Evolutionary conservation across 2,329 filamentous ascomycete genomes (phyloP), one percentile per base, ranked within the genome.

Genomic region (Aspergillus hortae): DNA sequence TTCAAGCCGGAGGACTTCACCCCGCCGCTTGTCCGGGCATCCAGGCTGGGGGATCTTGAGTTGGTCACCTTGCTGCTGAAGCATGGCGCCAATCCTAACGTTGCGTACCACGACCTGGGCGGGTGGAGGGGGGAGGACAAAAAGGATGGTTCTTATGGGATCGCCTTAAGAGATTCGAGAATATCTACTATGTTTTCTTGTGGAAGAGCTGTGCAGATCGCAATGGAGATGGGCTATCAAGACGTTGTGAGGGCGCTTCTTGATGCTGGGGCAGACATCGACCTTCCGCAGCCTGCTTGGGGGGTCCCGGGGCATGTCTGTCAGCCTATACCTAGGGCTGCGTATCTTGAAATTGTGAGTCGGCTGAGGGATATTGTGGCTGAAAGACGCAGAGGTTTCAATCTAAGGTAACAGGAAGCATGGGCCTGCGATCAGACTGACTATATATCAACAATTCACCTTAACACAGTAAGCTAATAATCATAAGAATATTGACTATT

Each of bases 141-240:
- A 12, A 10, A n/a, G 7, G 4, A 33, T 27, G 14, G 40, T 23
- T 44, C n/a, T 53, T 17, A 51, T 40, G 46, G 21, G 11, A 55
- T 35, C 25, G 2, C 25, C 25, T 10, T 27, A 1, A 10, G 25
- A 42, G 52, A 51, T 49, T 52, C 15, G 54, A 53, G 38, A 51
- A 57, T 52, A 44, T 25, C 41, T 30, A 44, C 47, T 46, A 49
- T 41, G 15, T 57, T 56, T 45, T 48, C 53, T 33, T 57, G 56
- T 23, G 56, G 56, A 41, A 56, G 56, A 42, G 51, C 53, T 30
- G 50, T 57, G 45, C 56, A 57, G 48, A 48, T 49, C 25, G 56
- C 56, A 6, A 57, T 57, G 53, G 56, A 57, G 56, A 51, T 32
- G 43, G 48, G 43, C 4, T 40, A 49, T 49, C 33, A 19, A 14